These are phyloP conservation scores for Oidiodendron maius DNA, from an alignment of 495 filamentous ascomycete genomes.

Conservation along the genomic window DNA sequence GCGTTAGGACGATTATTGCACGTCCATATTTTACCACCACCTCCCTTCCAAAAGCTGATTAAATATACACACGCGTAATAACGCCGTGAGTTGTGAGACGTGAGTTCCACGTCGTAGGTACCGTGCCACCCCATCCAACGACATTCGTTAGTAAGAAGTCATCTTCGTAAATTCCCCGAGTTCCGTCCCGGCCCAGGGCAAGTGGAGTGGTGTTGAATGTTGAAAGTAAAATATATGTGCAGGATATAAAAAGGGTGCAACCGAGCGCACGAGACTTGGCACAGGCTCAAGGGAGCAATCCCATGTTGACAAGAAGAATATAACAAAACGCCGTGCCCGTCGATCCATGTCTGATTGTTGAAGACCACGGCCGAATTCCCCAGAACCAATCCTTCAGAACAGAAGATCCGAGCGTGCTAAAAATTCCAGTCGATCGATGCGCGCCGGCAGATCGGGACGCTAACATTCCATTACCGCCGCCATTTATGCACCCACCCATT, in stretches of 20 bases:
- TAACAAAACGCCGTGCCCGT: constrained; percentile 3
- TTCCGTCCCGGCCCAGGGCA: background rate
- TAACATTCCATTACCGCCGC: constrained; percentile 17
- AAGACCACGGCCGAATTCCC: background rate
- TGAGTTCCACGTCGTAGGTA: constrained; percentile 9
- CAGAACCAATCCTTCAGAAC: constrained; percentile 19
- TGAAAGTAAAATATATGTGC: constrained; percentile 13
- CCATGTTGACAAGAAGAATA: constrained; percentile 9
- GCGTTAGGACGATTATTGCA: background rate
- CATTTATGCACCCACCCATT: no score
- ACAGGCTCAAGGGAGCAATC: constrained; percentile 20
- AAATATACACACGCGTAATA: constrained; percentile 20
- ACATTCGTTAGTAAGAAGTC: background rate
- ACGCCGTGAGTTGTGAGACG: constrained; percentile 12
- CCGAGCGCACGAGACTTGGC: constrained; percentile 26
- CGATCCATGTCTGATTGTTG: constrained; percentile 8
- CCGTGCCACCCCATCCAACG: constrained; percentile 1
- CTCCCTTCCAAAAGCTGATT: constrained; percentile 6
- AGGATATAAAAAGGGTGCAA: constrained; percentile 4
- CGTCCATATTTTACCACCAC: background rate
- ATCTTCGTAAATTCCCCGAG: constrained; percentile 1
- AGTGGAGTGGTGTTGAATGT: constrained; percentile 17
- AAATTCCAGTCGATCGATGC: constrained; percentile 24
- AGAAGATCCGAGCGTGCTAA: constrained; percentile 16
- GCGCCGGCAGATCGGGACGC: constrained; percentile 27